phyloP scores from a whole-genome alignment of 108 stramenopile species.

The Aurantiochytrium sp. region DNA sequence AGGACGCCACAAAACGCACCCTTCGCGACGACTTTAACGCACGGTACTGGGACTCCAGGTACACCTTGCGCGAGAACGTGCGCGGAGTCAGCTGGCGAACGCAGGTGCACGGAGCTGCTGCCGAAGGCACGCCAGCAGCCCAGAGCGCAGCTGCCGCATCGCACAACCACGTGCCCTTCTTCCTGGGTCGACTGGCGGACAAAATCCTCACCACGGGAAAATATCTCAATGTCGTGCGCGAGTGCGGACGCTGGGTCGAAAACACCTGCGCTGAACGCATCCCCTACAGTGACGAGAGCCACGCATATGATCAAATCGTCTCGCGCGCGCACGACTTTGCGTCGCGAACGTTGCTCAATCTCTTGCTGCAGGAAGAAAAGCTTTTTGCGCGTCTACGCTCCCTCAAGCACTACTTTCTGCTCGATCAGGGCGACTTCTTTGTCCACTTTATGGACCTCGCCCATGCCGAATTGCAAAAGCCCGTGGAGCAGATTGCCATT shows the following conservation, averaged over 20 bases:
- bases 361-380: constrained; percentile 12
- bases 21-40: constrained; percentile 47
- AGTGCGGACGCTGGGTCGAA: neutral
- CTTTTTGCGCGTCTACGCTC: constrained; percentile 57
- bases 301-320: neutral
- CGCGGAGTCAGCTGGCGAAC: neutral
- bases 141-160: neutral
- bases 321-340: neutral
- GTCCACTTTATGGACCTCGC: constrained; percentile 85
- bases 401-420: constrained; percentile 85
- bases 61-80: constrained; percentile 17
- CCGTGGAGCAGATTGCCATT: constrained; percentile 44
- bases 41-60: constrained; percentile 41
- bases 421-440: constrained; percentile 96
- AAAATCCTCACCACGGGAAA: neutral
- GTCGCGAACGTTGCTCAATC: neutral
- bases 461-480: constrained; percentile 68
- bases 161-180: constrained; percentile 6
- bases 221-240: neutral
- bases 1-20: constrained; percentile 26
- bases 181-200: neutral
- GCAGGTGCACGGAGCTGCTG: neutral
- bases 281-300: neutral
- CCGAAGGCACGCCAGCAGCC: neutral
- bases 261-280: neutral